Conservation (phyloP, 371 early-diverging fungal genomes). For the Rhizopus sp. region DNA sequence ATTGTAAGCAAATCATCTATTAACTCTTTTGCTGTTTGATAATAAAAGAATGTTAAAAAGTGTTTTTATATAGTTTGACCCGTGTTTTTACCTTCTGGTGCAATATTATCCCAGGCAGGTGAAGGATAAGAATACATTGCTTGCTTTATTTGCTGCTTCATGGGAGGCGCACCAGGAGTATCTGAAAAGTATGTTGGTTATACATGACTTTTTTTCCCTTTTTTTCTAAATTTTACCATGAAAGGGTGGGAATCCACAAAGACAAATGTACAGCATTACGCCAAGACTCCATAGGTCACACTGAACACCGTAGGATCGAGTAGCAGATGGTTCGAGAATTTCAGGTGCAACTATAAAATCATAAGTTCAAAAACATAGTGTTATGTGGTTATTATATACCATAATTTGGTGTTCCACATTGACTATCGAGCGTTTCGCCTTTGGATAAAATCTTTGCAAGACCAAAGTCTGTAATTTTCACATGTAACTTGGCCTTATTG, state of each 20-base stretch:
- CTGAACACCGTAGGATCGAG: conserved; percentile 77
- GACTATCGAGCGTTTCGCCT: conserved; percentile 65
- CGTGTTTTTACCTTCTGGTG: conserved; percentile 57
- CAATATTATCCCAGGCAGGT: conserved; percentile 86
- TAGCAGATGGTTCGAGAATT: conserved; percentile 65
- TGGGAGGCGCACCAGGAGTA: conserved; percentile 13
- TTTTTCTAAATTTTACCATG: conserved; percentile 35
- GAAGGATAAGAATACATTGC: conserved; percentile 80
- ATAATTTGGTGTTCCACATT: conserved; percentile 98
- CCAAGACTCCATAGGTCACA: conserved; percentile 99
- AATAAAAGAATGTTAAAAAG: not conserved
- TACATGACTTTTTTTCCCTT: conserved; percentile 14
- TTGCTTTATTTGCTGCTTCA: conserved; percentile 69
- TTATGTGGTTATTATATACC: conserved; percentile 32
- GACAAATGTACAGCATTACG: conserved; percentile 96
- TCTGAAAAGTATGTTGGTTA: not conserved
- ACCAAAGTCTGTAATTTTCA: conserved; percentile 96
- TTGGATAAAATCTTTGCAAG: conserved; percentile 79
- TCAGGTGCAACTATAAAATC: conserved; percentile 84
- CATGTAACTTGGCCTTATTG: conserved; percentile 54
- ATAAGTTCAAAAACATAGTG: not conserved
- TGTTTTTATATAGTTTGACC: not conserved
- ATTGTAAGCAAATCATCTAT: conserved; percentile 58
- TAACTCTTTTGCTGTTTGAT: conserved; percentile 55
- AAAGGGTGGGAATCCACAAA: conserved; percentile 98